These are phyloP conservation scores for Phylloporus arenicola DNA, from an alignment of 768 basidiomycete species.

Conservation along the genomic window DNA sequence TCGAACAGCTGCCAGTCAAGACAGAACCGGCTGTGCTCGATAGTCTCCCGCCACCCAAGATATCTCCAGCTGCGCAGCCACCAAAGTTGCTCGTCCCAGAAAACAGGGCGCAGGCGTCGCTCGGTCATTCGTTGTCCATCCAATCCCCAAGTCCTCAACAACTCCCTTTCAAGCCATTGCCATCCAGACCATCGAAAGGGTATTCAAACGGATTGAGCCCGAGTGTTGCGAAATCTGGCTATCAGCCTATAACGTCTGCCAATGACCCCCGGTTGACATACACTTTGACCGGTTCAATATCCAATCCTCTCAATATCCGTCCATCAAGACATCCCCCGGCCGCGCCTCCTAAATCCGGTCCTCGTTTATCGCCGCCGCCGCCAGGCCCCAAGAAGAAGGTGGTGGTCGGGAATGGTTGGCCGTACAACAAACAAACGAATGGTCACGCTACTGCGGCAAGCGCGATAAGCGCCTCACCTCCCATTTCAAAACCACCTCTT, in stretches of 20 bases:
- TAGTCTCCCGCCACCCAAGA: constrained; percentile 8
- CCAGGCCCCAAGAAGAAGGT: constrained; percentile 18
- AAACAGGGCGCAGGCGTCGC: constrained; percentile 3
- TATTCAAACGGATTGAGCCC: constrained; percentile 16
- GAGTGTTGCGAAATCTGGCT: constrained; percentile 16
- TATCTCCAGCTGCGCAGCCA: constrained; percentile 8
- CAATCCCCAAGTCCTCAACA: constrained; percentile 11
- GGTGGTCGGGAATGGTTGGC: constrained; percentile 48
- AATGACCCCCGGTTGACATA: constrained; percentile 31
- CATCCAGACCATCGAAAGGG: constrained; percentile 12
- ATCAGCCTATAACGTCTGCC: constrained; percentile 26
- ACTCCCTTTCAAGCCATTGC: constrained; percentile 9
- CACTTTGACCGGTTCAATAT: constrained; percentile 38
- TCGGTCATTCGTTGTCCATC: constrained; percentile 8
- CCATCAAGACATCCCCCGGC: constrained; percentile 35
- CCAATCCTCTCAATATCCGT: constrained; percentile 52
- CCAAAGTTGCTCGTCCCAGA: constrained; percentile 12
- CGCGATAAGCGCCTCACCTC: constrained; percentile 14
- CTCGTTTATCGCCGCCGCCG: constrained; percentile 12
- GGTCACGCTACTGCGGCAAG: constrained; percentile 16
- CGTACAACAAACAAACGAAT: constrained; percentile 28
- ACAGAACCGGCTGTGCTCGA: constrained; percentile 13
- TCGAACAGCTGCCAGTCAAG: constrained; percentile 16
- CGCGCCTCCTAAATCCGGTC: constrained; percentile 3
- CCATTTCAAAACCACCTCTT: constrained; percentile 8